A percentile compares a stretch with the other conserved stretches of the same genome.
Conservation (phyloP, 1,139 yeast species). For the Blastobotrys petasosporus region DNA sequence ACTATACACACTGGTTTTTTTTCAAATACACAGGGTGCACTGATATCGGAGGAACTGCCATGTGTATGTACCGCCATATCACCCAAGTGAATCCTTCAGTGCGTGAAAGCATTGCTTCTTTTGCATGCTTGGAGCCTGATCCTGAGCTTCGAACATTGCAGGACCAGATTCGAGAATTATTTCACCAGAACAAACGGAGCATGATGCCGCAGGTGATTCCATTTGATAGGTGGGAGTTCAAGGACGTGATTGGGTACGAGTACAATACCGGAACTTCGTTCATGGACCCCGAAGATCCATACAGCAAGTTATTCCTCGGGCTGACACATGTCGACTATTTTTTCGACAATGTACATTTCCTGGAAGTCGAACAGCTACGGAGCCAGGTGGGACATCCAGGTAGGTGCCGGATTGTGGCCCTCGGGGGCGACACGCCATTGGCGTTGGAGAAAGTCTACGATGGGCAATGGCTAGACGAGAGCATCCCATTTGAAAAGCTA, state of each 20-base stretch:
- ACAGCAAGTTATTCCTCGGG: too few species aligned
- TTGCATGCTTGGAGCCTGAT: background rate
- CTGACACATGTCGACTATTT: too few species aligned
- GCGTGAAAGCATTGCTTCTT: slow-evolving; percentile 15
- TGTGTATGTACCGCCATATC: background rate
- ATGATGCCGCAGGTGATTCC: too few species aligned
- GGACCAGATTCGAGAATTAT: too few species aligned
- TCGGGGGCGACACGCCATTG: background rate
- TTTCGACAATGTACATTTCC: too few species aligned
- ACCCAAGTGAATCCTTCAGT: slow-evolving; percentile 14
- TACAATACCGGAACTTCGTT: background rate
- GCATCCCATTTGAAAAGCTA: background rate
- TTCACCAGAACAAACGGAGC: too few species aligned
- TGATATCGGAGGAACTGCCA: background rate
- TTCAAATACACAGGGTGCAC: slow-evolving; percentile 11
- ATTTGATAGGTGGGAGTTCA: too few species aligned
- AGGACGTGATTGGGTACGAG: background rate
- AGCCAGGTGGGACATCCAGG: too few species aligned
- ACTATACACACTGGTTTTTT: slow-evolving; percentile 22
- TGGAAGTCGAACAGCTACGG: too few species aligned
- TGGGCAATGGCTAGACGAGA: slow-evolving; percentile 2
- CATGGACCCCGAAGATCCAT: too few species aligned
- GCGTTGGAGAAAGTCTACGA: slow-evolving; percentile 14
- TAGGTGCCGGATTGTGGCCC: slow-evolving; percentile 3
- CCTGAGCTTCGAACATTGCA: background rate